A percentile compares a stretch with the other conserved stretches of the same genome.
These are phyloP conservation scores for Claviceps sp. DNA, from an alignment of 2,329 filamentous ascomycete species.

Conservation along the genomic window DNA sequence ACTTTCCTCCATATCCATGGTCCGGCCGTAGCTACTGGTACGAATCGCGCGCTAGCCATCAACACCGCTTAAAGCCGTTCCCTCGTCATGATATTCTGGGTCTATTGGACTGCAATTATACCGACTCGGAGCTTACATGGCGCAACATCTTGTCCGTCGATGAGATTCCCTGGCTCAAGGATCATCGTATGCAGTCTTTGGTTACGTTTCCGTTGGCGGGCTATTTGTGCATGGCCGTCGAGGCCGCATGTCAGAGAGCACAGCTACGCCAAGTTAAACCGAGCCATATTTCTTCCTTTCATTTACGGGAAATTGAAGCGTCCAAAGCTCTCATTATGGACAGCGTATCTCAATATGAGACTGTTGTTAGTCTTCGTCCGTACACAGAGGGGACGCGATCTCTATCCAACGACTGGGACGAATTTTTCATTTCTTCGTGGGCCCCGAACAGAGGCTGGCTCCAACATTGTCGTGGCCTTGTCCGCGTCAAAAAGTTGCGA, in stretches of 20 bases:
- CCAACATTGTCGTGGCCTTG: slow-evolving; percentile 42
- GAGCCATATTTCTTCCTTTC: slow-evolving; percentile 11
- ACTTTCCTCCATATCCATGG: slow-evolving; percentile 35
- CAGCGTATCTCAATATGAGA: slow-evolving; percentile 14
- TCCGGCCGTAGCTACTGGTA: slow-evolving; percentile 34
- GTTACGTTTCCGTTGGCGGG: slow-evolving; percentile 42
- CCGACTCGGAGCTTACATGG: slow-evolving; percentile 33
- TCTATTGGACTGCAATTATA: slow-evolving; percentile 28
- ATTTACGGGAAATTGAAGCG: slow-evolving; percentile 15
- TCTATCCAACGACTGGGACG: slow-evolving; percentile 34
- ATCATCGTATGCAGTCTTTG: slow-evolving; percentile 44
- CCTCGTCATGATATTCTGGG: slow-evolving; percentile 34
- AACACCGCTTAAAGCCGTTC: slow-evolving; percentile 27
- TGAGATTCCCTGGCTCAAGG: slow-evolving; percentile 42
- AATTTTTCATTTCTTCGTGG: slow-evolving; percentile 44
- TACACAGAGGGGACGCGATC: slow-evolving; percentile 16
- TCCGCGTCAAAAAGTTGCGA: slow-evolving; percentile 20
- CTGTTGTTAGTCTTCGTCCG: slow-evolving; percentile 11
- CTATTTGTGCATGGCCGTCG: slow-evolving; percentile 36
- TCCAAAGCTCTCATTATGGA: slow-evolving; percentile 16
- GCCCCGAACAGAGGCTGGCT: slow-evolving; percentile 38
- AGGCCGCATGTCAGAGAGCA: slow-evolving; percentile 28
- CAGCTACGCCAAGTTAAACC: slow-evolving; percentile 10
- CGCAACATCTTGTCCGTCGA: slow-evolving; percentile 32
- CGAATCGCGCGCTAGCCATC: slow-evolving; percentile 29